Evolutionary conservation across 495 filamentous ascomycete genomes (phyloP).

Genomic region (Penicillium bovifimosum): DNA sequence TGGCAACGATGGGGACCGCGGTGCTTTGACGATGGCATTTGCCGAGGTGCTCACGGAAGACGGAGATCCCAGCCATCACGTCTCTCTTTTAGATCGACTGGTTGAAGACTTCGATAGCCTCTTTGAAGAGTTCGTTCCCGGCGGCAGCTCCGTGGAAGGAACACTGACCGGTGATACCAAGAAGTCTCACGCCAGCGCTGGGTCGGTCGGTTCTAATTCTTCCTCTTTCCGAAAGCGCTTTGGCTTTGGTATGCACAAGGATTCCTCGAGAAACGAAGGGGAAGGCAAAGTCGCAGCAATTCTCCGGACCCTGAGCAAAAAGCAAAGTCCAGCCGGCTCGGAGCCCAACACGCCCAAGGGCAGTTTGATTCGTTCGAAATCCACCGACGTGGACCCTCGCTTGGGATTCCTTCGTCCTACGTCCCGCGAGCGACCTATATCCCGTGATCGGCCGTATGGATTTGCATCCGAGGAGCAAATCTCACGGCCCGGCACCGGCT

Average conservation of each 20-base stretch:
- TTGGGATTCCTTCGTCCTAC: slow-evolving; percentile 46
- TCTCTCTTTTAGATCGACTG: slow-evolving; percentile 84
- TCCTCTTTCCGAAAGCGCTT: slow-evolving; percentile 82
- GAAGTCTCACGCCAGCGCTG: slow-evolving; percentile 44
- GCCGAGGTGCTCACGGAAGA: slow-evolving; percentile 79
- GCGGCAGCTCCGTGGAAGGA: slow-evolving; percentile 37
- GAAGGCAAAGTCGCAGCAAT: slow-evolving; percentile 72
- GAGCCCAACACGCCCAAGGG: slow-evolving; percentile 54
- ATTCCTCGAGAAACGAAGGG: slow-evolving; percentile 62
- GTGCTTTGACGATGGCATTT: slow-evolving; percentile 84
- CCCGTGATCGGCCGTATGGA: slow-evolving; percentile 56
- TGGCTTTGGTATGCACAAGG: slow-evolving; percentile 69
- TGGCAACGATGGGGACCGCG: slow-evolving; percentile 87
- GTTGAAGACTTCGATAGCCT: slow-evolving; percentile 88
- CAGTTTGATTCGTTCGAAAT: slow-evolving; percentile 69
- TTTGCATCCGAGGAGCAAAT: slow-evolving; percentile 39
- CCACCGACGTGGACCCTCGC: slow-evolving; percentile 65
- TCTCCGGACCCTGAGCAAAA: slow-evolving; percentile 87
- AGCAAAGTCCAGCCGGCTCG: slow-evolving; percentile 53
- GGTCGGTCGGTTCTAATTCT: slow-evolving; percentile 63
- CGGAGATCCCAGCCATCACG: slow-evolving; percentile 72
- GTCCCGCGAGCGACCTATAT: slow-evolving; percentile 18
- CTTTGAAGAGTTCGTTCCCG: slow-evolving; percentile 64
- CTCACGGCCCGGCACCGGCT: slow-evolving; percentile 44
- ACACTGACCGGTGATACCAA: slow-evolving; percentile 44